Evolutionary conservation across 257 asterid genomes (phyloP), one percentile per base, ranked within the genome.

Genomic region (Fraxinus quadrangulata): DNA sequence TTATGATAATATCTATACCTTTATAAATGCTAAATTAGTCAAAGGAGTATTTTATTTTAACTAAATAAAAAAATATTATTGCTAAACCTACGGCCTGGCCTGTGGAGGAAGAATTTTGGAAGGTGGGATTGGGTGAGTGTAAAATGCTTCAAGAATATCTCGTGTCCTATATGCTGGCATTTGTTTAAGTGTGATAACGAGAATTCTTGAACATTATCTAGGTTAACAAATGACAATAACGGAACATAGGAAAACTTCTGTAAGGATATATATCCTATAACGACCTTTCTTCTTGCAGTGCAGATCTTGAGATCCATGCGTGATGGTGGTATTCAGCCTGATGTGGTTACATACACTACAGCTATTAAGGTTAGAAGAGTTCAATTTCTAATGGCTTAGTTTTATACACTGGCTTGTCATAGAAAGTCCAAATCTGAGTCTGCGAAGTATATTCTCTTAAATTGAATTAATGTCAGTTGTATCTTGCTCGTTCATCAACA

Each of bases 271-370:
- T 11, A 69, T 16, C 39, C 47, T 79, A 75, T 63, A 71, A 66
- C 77, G 63, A 80, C 54, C 61, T 70, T 39, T 78, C 68, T 76
- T 80, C 72, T 37, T 85, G 78, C 82, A 71, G 80, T 84, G 87
- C 97, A 94, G 97, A 92, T 91, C 79, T 83, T 94, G 84, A 90
- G 88, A 78, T 86, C 89, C 87, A 90, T 90, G 94, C 94, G 72
- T 73, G 95, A 91, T 70, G 84, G 87, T 82, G 97, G 97, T 75
- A 81, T 88, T 87, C 94, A 88, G 81, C 99, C 97, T 81, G 97
- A 94, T 84, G 97, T 92, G 61, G 83, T 94, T 75, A 79, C 99
- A 16, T 94, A 91, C 70, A 92, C 99, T 76, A 93, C 98, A 37
- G 94, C 97, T 77, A 91, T 94, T 84, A 94, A 91, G 97, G 99